Conservation (phyloP, 495 filamentous ascomycete species). For the Melanomma pulvis-pyrius region DNA sequence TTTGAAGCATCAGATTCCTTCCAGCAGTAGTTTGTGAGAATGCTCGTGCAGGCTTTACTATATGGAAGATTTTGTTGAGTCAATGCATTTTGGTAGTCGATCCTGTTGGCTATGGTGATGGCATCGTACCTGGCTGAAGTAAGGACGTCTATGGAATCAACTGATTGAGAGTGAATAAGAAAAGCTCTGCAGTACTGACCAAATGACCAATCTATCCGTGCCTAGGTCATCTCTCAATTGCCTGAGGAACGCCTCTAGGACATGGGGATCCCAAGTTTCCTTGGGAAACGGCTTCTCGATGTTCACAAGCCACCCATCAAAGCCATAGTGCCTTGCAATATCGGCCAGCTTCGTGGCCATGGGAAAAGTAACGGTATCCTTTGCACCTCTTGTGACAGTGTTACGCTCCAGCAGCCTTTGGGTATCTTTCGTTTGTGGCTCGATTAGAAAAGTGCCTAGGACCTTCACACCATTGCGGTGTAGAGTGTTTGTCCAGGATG, state of each 20-base stretch:
- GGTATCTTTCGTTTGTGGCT: constrained; percentile 41
- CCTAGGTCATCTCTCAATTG: constrained; percentile 40
- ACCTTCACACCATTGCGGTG: constrained; percentile 51
- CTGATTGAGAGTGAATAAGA: not conserved
- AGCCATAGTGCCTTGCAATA: constrained; percentile 49
- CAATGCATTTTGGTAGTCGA: constrained; percentile 50
- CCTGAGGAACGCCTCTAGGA: constrained; percentile 42
- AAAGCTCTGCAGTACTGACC: constrained; percentile 27
- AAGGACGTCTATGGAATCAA: not conserved
- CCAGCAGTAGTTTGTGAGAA: constrained; percentile 54
- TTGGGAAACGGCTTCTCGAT: constrained; percentile 49
- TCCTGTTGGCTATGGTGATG: constrained; percentile 46
- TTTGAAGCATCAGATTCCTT: constrained; percentile 32
- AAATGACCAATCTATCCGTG: constrained; percentile 42
- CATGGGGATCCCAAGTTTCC: constrained; percentile 29
- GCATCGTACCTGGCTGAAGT: constrained; percentile 47
- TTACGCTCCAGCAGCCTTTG: constrained; percentile 39
- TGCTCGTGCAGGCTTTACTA: constrained; percentile 37
- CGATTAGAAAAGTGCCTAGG: constrained; percentile 51
- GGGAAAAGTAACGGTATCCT: constrained; percentile 38
- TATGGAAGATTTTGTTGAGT: constrained; percentile 45
- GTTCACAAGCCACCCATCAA: constrained; percentile 54
- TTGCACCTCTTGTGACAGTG: not conserved
- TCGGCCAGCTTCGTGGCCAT: constrained; percentile 46
- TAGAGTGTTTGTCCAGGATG: constrained; percentile 51